These are phyloP conservation scores for Cokeromyces recurvatus DNA, from an alignment of 371 early-diverging fungal genomes.

Conservation along the genomic window DNA sequence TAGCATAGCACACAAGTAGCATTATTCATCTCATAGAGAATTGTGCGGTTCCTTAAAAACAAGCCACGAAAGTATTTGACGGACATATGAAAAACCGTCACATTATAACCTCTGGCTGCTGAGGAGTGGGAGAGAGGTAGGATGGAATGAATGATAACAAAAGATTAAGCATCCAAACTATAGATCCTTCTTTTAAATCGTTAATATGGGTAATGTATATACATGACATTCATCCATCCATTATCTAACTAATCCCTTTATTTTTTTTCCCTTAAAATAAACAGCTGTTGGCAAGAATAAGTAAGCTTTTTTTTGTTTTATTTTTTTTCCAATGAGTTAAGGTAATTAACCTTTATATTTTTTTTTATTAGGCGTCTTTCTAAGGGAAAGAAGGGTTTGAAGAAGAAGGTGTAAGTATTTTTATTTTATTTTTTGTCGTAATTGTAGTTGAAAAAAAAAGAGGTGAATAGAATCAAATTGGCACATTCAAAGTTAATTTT, in stretches of 20 bases:
- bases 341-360: not conserved
- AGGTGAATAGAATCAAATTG: too few relatives aligned
- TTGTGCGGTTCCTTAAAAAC: too few relatives aligned
- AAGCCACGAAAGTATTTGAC: too few relatives aligned
- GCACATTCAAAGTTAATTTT: too few relatives aligned
- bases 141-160: too few relatives aligned
- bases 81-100: too few relatives aligned
- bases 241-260: slow-evolving; percentile 6
- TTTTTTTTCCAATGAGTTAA: not conserved
- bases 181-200: slow-evolving; percentile 33
- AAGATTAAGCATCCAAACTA: slow-evolving; percentile 2
- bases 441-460: too few relatives aligned
- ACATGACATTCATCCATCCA: slow-evolving; percentile 28
- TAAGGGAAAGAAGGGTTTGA: slow-evolving; percentile 95
- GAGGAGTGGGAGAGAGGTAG: too few relatives aligned
- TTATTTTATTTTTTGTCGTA: not conserved
- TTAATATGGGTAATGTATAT: slow-evolving; percentile 28
- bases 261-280: slow-evolving; percentile 10
- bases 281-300: slow-evolving; percentile 36
- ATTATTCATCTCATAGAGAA: too few relatives aligned
- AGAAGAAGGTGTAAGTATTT: slow-evolving; percentile 91
- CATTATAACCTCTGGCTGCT: too few relatives aligned
- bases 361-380: slow-evolving; percentile 61
- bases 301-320: slow-evolving; percentile 13
- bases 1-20: too few relatives aligned